phyloP scores from a whole-genome alignment of 225 moss, liverwort and hornwort genomes.

The Takakia lepidozioides region DNA sequence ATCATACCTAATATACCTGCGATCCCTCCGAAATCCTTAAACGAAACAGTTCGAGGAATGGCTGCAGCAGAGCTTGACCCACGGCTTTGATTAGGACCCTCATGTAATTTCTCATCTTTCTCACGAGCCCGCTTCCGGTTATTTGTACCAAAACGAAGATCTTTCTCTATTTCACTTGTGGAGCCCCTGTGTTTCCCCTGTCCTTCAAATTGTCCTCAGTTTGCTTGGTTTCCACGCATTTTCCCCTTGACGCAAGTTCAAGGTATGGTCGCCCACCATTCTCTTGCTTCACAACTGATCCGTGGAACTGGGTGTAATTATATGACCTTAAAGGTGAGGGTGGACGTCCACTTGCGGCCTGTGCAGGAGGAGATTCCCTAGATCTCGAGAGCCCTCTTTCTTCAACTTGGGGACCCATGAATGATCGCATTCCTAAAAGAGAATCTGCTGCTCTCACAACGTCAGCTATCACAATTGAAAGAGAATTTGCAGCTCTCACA shows the following conservation, averaged over 20 bases:
- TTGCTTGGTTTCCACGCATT: conserved; percentile 17
- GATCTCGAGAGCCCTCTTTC: conserved; percentile 25
- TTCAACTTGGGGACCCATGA: conserved; percentile 42
- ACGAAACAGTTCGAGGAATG: conserved; percentile 67
- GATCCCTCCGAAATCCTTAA: conserved; percentile 84
- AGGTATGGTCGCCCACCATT: conserved; percentile 28
- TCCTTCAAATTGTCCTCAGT: conserved; percentile 12
- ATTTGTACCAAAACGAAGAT: conserved; percentile 22
- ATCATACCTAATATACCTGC: conserved; percentile 63
- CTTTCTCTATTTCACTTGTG: conserved; percentile 28
- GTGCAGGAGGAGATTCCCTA: conserved; percentile 45
- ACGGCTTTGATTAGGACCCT: conserved; percentile 19
- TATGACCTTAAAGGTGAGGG: conserved; percentile 21
- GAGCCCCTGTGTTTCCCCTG: conserved; percentile 20
- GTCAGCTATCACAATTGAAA: conserved; percentile 48
- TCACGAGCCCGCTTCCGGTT: conserved; percentile 45
- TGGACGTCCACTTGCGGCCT: conserved; percentile 46
- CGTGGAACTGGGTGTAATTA: conserved; percentile 38
- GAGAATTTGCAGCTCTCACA: conserved; percentile 45
- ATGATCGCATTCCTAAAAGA: conserved; percentile 21
- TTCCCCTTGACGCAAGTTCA: conserved; percentile 13
- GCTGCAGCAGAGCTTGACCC: conserved; percentile 24
- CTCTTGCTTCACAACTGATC: conserved; percentile 32
- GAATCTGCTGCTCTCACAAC: conserved; percentile 41
- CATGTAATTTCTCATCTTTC: conserved; percentile 31